Evolutionary conservation across 192 early-diverging fungal genomes (phyloP).

Genomic region (Borealophlyctis nickersoniae): DNA sequence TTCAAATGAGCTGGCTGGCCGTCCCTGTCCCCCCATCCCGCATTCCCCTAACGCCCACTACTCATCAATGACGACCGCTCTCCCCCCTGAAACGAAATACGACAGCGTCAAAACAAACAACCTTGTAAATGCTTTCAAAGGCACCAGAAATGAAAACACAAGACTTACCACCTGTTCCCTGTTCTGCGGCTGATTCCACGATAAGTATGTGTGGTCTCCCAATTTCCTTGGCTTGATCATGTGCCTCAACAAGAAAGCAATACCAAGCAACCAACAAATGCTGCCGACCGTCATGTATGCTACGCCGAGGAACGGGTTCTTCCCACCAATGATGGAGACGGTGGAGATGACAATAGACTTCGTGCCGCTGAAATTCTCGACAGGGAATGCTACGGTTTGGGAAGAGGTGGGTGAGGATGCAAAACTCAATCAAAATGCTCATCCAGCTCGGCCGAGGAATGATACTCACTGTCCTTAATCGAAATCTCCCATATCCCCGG

Average conservation of each 20-base stretch:
- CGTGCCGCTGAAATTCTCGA: conserved; percentile 83
- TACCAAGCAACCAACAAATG: conserved; percentile 82
- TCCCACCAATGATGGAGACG: conserved; percentile 92
- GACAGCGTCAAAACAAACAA: not conserved
- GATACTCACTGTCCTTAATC: conserved; percentile 48
- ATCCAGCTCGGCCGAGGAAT: not conserved
- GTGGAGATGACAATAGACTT: conserved; percentile 94
- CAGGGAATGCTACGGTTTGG: conserved; percentile 69
- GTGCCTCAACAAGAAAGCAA: conserved; percentile 85
- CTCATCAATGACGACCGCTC: conserved; percentile 13
- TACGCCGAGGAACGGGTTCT: conserved; percentile 92
- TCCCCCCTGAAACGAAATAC: conserved; percentile 6
- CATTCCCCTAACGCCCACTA: not conserved
- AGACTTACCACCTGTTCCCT: not conserved
- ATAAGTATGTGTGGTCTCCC: conserved; percentile 94
- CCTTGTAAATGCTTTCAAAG: not conserved
- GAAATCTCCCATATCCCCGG: conserved; percentile 71
- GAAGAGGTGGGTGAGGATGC: not conserved
- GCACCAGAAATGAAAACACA: not conserved
- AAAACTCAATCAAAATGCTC: not conserved
- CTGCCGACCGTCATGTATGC: conserved; percentile 94
- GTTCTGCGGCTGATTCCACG: conserved; percentile 80
- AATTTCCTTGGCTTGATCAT: conserved; percentile 93
- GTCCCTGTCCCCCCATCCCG: no score
- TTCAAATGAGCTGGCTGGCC: no score